Base-by-base conservation (phyloP, 192 early-diverging fungal species). In the Coemansia reversa region DNA sequence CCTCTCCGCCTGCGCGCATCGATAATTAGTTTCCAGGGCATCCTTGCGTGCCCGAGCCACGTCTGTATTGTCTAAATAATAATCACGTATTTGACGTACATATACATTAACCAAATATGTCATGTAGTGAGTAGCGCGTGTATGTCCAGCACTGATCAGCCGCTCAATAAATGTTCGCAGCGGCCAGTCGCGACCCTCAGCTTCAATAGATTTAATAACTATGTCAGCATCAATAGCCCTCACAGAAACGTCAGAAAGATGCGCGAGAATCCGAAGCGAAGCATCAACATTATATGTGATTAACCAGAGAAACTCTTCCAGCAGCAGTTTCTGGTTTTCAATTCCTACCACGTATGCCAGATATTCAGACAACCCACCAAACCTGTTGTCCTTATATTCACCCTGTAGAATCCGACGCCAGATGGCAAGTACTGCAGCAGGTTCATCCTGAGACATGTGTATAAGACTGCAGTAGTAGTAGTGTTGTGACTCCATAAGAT, bases 381-480 rank as follows among this genome's bases (percentile, higher is more conserved):
- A 81, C 23, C 51, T 20, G 33, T 14, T 14, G 47, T 72, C 74
- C 2, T 25, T 11, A 45, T 50, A 66, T 20, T 72, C 60, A 55
- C 63, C 72, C 16, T 27, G 19, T 20, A 81, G 51, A 20, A 81
- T 28, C 4, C 47, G 29, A n/a, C 55, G 79, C 79, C 79, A 81
- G 19, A 67, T 45, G 14, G 53, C 79, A 32, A 81, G 64, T 16
- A 62, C 69, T 3, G 18, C 11, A 0, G 60, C 42, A 27, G 50
- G n/a, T 11, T 72, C 61, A 18, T 64, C 70, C 29, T 60, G 74
- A 16, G 67, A 66, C 51, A 45, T 62, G 52, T 64, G 24, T 51
- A 81, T 42, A 25, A 81, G 64, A 54, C 79, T 76, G 49, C 59
- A 63, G 64, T 65, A 65, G 69, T 81, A 81, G 55, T 73, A 66